phyloP scores from a whole-genome alignment of 2,329 filamentous ascomycete species.

The Onygenales sp. region DNA sequence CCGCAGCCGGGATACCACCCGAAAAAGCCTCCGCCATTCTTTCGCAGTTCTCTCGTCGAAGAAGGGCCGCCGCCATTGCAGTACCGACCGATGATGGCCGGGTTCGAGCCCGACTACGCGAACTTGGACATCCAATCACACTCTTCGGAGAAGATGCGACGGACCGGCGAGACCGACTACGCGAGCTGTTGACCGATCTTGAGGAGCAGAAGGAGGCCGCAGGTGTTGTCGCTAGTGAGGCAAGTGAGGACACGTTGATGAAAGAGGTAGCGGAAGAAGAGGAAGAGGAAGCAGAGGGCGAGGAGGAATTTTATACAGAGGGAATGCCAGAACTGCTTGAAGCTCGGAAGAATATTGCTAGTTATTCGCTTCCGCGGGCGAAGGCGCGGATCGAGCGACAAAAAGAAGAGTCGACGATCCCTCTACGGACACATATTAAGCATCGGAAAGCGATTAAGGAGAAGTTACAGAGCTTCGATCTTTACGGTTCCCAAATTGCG shows the following conservation, averaged over 20 bases:
- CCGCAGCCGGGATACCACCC: constrained; percentile 56
- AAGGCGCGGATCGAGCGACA: constrained; percentile 68
- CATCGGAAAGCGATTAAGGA: constrained; percentile 86
- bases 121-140: constrained; percentile 87
- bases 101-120: constrained; percentile 70
- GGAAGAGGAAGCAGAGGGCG: constrained; percentile 56
- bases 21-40: constrained; percentile 80
- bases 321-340: constrained; percentile 65
- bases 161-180: constrained; percentile 76
- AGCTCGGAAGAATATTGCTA: constrained; percentile 68
- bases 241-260: constrained; percentile 45
- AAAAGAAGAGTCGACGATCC: constrained; percentile 70
- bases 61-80: constrained; percentile 75
- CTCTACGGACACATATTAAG: constrained; percentile 81
- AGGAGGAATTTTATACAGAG: constrained; percentile 92
- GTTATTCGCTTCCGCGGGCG: constrained; percentile 74
- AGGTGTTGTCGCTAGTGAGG: constrained; percentile 41
- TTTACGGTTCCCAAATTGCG: constrained; percentile 88
- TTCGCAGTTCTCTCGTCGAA: constrained; percentile 83
- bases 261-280: constrained; percentile 42
- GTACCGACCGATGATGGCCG: constrained; percentile 90
- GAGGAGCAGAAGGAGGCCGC: constrained; percentile 49
- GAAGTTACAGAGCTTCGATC: constrained; percentile 68
- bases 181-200: constrained; percentile 67
- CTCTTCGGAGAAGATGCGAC: constrained; percentile 84